phyloP scores from a whole-genome alignment of 768 basidiomycete species.

The Collybia sordida region DNA sequence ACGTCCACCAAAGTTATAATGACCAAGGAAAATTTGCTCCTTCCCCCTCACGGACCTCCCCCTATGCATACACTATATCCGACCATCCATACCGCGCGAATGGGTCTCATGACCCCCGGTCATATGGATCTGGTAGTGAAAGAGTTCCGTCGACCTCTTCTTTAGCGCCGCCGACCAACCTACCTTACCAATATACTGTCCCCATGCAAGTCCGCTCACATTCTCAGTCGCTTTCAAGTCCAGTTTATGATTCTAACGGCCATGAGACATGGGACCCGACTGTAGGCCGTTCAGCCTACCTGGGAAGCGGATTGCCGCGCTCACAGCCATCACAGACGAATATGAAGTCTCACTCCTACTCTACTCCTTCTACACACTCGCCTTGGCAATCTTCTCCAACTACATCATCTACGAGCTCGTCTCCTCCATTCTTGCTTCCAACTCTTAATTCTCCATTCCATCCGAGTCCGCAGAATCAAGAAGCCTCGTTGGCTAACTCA shows the following conservation, averaged over 20 bases:
- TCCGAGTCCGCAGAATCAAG: constrained; percentile 36
- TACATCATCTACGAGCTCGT: constrained; percentile 11
- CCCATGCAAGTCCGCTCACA: constrained; percentile 1
- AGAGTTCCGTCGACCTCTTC: background rate
- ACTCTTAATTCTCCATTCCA: constrained; percentile 61
- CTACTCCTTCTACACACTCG: constrained; percentile 1
- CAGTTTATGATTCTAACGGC: background rate
- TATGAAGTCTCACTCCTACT: background rate
- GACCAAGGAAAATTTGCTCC: constrained; percentile 17
- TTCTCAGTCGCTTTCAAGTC: background rate
- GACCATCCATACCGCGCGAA: constrained; percentile 20
- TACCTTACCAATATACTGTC: background rate
- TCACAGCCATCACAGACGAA: too few species aligned
- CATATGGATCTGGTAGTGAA: background rate
- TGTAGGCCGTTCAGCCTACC: background rate
- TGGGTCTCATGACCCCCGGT: constrained; percentile 9
- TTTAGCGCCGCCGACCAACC: constrained; percentile 1
- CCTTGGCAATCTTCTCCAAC: constrained; percentile 10
- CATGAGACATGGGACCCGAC: background rate
- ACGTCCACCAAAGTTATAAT: constrained; percentile 21
- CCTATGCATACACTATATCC: constrained; percentile 17
- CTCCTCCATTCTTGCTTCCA: constrained; percentile 37
- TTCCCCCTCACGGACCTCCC: constrained; percentile 8
- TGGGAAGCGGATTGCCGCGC: background rate
- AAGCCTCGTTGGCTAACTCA: constrained; percentile 29